Evolutionary conservation across 2,329 filamentous ascomycete species (phyloP).

Genomic region (Fusarium mangiferae): DNA sequence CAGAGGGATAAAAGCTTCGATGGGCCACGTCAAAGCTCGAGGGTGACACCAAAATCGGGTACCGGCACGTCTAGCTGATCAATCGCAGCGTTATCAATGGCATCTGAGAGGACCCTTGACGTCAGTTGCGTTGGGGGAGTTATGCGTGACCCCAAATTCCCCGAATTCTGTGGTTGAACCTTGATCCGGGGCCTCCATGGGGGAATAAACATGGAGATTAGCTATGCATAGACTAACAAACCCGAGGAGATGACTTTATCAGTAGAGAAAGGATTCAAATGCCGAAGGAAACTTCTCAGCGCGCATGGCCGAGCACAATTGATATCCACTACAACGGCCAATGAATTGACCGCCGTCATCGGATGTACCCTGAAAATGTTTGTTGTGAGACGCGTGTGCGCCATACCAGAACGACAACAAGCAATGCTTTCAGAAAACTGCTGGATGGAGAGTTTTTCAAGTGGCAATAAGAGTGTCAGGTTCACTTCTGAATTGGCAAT

Average conservation of each 20-base stretch:
- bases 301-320: neutral
- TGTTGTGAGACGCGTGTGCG: neutral
- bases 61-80: slow-evolving; percentile 14
- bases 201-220: slow-evolving; percentile 5
- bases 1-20: slow-evolving; percentile 19
- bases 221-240: neutral
- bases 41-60: slow-evolving; percentile 6
- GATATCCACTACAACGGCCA: neutral
- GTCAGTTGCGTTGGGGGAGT: neutral
- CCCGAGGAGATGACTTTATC: neutral
- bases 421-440: neutral
- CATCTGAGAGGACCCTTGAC: neutral
- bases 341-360: neutral
- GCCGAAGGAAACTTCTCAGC: neutral
- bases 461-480: rapidly evolving
- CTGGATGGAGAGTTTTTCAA: rapidly evolving
- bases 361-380: neutral
- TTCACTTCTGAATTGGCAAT: rapidly evolving
- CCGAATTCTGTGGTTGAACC: slow-evolving; percentile 3
- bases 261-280: neutral
- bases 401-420: neutral
- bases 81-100: neutral
- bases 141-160: neutral
- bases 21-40: slow-evolving; percentile 5
- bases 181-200: slow-evolving; percentile 16